Percentiles rank a stretch among this genome's conserved stretches.
phyloP scores from a whole-genome alignment of 129 eudicot species.

The Flaveria bidentis region DNA sequence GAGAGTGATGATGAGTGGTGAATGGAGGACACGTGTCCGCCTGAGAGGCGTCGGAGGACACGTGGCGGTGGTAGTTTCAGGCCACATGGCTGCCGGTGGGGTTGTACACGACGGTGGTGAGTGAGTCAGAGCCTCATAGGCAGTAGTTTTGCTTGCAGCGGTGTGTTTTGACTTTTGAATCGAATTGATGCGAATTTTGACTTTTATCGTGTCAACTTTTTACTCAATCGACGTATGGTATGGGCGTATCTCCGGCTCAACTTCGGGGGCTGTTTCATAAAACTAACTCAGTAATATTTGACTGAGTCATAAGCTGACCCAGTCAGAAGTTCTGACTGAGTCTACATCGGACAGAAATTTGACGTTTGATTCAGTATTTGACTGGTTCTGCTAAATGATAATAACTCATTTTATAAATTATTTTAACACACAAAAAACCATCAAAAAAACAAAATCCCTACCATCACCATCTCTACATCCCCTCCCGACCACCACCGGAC shows the following conservation, averaged over 20 bases:
- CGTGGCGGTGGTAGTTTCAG: slow-evolving; percentile 8
- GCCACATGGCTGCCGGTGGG: slow-evolving; percentile 29
- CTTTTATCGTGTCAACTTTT: not conserved
- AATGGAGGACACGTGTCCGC: slow-evolving; percentile 20
- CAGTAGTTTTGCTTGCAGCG: not conserved
- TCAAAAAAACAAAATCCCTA: no score
- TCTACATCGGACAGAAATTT: no score
- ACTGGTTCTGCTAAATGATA: no score
- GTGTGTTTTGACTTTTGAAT: not conserved
- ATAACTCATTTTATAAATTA: no score
- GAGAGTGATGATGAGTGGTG: slow-evolving; percentile 13
- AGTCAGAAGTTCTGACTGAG: no score
- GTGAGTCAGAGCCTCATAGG: not conserved
- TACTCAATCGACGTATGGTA: not conserved
- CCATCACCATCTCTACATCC: no score
- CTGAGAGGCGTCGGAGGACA: slow-evolving; percentile 13
- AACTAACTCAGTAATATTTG: no score
- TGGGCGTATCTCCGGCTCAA: not conserved
- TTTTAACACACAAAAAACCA: no score
- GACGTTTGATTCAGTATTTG: no score
- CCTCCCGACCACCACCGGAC: no score
- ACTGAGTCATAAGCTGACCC: no score
- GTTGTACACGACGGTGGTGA: slow-evolving; percentile 1
- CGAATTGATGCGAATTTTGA: not conserved
- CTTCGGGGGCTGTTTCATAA: no score